Evolutionary conservation across 129 eudicot species (phyloP).

Genomic region (Escallonia rubra): DNA sequence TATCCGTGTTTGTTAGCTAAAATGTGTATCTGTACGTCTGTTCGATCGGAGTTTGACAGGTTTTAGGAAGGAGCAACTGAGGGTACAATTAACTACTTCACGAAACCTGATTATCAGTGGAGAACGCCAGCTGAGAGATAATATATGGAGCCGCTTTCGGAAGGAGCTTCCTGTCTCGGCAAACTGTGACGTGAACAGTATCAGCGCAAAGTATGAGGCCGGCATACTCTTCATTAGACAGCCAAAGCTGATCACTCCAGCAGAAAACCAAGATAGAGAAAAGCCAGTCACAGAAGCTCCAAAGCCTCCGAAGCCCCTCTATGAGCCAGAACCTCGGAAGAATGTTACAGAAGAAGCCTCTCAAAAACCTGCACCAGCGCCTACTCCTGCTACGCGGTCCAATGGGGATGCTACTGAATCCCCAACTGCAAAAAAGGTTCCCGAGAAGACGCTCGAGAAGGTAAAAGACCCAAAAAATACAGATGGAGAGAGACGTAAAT

Average conservation of each 20-base stretch:
- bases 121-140: conserved; percentile 29
- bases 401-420: conserved; percentile 8
- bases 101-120: conserved; percentile 55
- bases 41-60: conserved; percentile 23
- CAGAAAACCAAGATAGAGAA: conserved; percentile 4
- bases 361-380: conserved; percentile 6
- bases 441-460: conserved; percentile 2
- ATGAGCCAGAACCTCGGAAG: conserved; percentile 5
- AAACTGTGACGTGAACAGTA: conserved; percentile 41
- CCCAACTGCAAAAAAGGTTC: conserved; percentile 8
- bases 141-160: conserved; percentile 54
- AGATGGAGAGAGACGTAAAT: not conserved
- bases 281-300: conserved; percentile 28
- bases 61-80: conserved; percentile 56
- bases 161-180: conserved; percentile 53
- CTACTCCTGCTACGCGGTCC: not conserved
- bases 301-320: conserved; percentile 19
- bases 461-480: not conserved
- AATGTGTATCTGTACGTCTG: not conserved
- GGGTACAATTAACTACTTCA: conserved; percentile 43
- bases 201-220: conserved; percentile 61
- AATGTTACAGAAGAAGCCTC: not conserved
- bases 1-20: no score
- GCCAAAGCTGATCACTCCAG: conserved; percentile 49
- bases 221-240: conserved; percentile 42